Percentiles rank a stretch among this genome's conserved stretches.
Evolutionary conservation across 306 rosid genomes (phyloP).

Genomic region (Acacia melanoxylon): DNA sequence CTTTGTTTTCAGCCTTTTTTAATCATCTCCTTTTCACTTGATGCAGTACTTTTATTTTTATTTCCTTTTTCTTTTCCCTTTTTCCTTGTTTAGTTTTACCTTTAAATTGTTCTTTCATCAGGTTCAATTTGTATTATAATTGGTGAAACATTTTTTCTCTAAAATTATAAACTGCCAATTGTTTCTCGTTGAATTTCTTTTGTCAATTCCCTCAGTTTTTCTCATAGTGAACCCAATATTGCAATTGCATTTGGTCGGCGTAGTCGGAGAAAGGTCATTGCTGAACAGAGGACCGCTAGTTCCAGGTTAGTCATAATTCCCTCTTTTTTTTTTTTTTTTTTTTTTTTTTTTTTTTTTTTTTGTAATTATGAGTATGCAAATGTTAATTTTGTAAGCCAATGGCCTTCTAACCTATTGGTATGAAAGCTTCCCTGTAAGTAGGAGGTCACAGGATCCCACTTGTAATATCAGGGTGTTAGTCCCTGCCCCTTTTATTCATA

Average conservation of each 20-base stretch:
- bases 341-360: too few species aligned
- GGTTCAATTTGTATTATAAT: conserved; percentile 3
- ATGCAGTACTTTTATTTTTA: neutral
- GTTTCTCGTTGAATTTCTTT: conserved; percentile 46
- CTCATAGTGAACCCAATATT: conserved; percentile 99
- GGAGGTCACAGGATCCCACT: too few species aligned
- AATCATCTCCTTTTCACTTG: conserved; percentile 18
- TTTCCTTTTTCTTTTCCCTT: neutral
- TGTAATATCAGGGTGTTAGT: too few species aligned
- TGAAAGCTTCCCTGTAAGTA: too few species aligned
- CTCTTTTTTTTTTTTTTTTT: too few species aligned
- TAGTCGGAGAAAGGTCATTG: conserved; percentile 87
- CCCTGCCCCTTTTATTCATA: too few species aligned
- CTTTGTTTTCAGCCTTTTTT: neutral
- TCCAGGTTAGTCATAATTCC: conserved; percentile 70
- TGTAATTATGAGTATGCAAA: conserved; percentile 24
- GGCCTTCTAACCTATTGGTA: too few species aligned
- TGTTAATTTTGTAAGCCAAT: neutral
- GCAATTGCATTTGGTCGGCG: conserved; percentile 94
- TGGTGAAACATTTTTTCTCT: conserved; percentile 21
- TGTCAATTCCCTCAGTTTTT: conserved; percentile 73
- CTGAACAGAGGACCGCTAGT: conserved; percentile 97
- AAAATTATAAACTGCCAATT: conserved; percentile 37
- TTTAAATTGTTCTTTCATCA: conserved; percentile 21
- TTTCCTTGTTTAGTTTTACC: neutral